Evolutionary conservation across 2,329 filamentous ascomycete species (phyloP), one percentile per base, ranked within the genome.

Genomic region (Cadophora sp.): DNA sequence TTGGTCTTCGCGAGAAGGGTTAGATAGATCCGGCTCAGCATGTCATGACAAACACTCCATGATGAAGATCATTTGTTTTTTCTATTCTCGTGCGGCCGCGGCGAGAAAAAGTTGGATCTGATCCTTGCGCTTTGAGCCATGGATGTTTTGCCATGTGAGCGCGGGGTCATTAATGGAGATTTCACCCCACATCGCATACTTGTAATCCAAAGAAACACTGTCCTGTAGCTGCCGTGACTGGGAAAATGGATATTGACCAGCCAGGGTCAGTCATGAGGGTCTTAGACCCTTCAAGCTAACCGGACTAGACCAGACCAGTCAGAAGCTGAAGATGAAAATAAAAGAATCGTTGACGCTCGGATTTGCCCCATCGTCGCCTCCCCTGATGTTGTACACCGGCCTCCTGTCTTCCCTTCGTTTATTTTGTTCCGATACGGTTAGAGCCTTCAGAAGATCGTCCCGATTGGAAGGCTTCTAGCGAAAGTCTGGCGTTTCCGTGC

Each of bases 351-450:
- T 16, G 11, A 30, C 11, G 48, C 48, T 27, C 22, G 13, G 27
- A 51, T 16, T 16, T 51, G 48, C 48, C 51, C 51, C 43, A 45
- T 18, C 14, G 5, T 20, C 14, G 13, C 43, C 43, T 45, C 16
- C n/a, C 43, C 43, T 50, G 47, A 13, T 50, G 48, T 51, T 51
- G 48, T n/a, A 22, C 16, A 8, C 7, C 6, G 27, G 0, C 3
- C 27, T 30, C 27, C 27, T 30, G 27, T 30, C 13, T 24, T 13
- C 3, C 4, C 47, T 62, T 75, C 73, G 73, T 70, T 62, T 69
- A 74, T 74, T 72, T 74, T 75, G 66, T 30, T 62, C 72, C 47
- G 65, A 75, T 75, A 20, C 51, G 68, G 73, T 72, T 74, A 74
- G 73, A 58, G 30, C 20, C 43, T 50, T 60, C 48, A 47, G 30